Evolutionary conservation across 345 rosid species (phyloP).

Genomic region (Leavenworthia alabamica): DNA sequence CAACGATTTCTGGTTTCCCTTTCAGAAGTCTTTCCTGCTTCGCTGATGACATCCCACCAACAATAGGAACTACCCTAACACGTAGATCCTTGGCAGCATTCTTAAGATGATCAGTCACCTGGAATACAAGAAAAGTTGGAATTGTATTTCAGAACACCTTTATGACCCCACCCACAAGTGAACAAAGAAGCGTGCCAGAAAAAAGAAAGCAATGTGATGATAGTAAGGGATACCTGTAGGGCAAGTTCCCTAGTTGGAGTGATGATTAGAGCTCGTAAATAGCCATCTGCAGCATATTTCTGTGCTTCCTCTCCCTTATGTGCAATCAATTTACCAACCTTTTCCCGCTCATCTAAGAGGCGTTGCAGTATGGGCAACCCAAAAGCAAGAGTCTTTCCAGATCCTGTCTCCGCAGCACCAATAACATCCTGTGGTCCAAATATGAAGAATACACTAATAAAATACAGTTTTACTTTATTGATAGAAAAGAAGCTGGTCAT

Average conservation of each 20-base stretch:
- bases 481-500: constrained; percentile 6
- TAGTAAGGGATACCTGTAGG: constrained; percentile 53
- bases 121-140: constrained; percentile 13
- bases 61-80: constrained; percentile 74
- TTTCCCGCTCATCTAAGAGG: constrained; percentile 77
- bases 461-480: neutral
- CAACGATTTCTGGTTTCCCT: constrained; percentile 81
- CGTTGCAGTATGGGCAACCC: constrained; percentile 95
- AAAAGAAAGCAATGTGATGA: constrained; percentile 3
- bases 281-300: constrained; percentile 57
- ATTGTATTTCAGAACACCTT: neutral
- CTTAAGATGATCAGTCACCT: constrained; percentile 88
- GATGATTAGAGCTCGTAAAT: constrained; percentile 80
- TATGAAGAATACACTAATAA: constrained; percentile 5
- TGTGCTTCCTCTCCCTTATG: constrained; percentile 54
- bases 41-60: constrained; percentile 91
- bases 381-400: constrained; percentile 98
- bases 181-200: neutral
- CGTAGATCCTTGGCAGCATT: constrained; percentile 52
- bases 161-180: neutral
- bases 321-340: constrained; percentile 42
- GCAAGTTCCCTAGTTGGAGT: constrained; percentile 98
- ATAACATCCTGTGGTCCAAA: constrained; percentile 65
- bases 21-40: constrained; percentile 85
- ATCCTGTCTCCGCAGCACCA: constrained; percentile 98